These are phyloP conservation scores for Forsythia viridissima DNA, from an alignment of 257 asterid species.

Conservation along the genomic window DNA sequence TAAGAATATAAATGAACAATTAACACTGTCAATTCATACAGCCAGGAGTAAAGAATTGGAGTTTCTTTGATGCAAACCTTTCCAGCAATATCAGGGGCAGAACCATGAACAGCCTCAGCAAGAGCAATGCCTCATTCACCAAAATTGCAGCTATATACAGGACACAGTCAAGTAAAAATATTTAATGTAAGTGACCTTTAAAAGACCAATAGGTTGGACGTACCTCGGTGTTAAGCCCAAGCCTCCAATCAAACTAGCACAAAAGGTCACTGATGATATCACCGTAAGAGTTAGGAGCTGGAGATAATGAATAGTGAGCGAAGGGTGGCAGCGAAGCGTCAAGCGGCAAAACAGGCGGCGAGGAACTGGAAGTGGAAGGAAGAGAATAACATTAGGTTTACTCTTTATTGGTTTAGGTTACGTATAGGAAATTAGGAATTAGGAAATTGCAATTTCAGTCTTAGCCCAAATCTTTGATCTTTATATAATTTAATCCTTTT, in stretches of 20 bases:
- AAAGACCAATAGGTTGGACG: slow-evolving; percentile 3
- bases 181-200: not conserved
- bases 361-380: too few relatives aligned
- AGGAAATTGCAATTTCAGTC: too few relatives aligned
- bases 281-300: slow-evolving; percentile 41
- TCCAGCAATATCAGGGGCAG: slow-evolving; percentile 98
- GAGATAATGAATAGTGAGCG: too few relatives aligned
- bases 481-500: too few relatives aligned
- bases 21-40: not conserved
- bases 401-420: too few relatives aligned
- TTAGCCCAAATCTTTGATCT: too few relatives aligned
- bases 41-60: not conserved
- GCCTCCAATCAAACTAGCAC: slow-evolving; percentile 94
- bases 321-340: too few relatives aligned
- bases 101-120: slow-evolving; percentile 98
- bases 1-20: not conserved
- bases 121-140: slow-evolving; percentile 98
- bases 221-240: slow-evolving; percentile 98
- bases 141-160: slow-evolving; percentile 64
- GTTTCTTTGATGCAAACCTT: slow-evolving; percentile 52
- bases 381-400: too few relatives aligned
- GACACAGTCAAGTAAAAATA: slow-evolving; percentile 14
- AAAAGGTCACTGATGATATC: slow-evolving; percentile 79
- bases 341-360: too few relatives aligned
- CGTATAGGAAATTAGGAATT: too few relatives aligned